Percentiles rank a stretch among this genome's conserved stretches.
phyloP scores from a whole-genome alignment of 2,329 filamentous ascomycete species.

The Verticillium nonalfalfae region DNA sequence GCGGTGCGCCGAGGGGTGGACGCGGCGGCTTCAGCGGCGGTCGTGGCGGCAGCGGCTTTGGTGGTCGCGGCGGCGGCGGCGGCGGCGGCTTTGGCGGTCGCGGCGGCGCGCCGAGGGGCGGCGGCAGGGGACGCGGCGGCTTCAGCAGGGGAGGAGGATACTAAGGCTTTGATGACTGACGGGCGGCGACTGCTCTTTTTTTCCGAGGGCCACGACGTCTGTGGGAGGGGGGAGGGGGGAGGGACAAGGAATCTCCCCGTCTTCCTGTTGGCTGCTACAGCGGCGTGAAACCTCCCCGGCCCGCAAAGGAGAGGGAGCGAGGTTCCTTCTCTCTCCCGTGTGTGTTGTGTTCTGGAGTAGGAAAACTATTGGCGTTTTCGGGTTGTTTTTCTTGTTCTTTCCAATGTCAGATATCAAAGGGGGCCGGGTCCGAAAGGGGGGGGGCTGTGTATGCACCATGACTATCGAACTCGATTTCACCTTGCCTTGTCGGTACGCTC shows the following conservation, averaged over 20 bases:
- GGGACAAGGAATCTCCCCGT: too few species aligned
- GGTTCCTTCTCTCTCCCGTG: not conserved
- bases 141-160: not conserved
- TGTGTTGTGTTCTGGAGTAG: slow-evolving; percentile 1
- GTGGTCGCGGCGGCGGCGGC: slow-evolving; percentile 7
- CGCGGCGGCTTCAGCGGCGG: slow-evolving; percentile 20
- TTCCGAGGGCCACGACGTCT: too few species aligned
- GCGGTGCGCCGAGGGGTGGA: slow-evolving; percentile 20
- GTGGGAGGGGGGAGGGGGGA: too few species aligned
- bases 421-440: not conserved
- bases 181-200: too few species aligned
- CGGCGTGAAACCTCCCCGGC: too few species aligned
- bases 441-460: not conserved
- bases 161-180: not conserved
- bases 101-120: slow-evolving; percentile 1
- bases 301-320: too few species aligned
- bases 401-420: slow-evolving; percentile 3
- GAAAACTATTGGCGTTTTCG: slow-evolving; percentile 2
- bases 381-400: slow-evolving; percentile 3
- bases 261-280: too few species aligned
- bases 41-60: slow-evolving; percentile 23
- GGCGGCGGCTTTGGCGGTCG: slow-evolving; percentile 12
- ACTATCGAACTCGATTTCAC: not conserved
- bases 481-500: not conserved
- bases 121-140: not conserved